Evolutionary conservation across 768 basidiomycete species (phyloP).

Genomic region (Amanita inopinata): DNA sequence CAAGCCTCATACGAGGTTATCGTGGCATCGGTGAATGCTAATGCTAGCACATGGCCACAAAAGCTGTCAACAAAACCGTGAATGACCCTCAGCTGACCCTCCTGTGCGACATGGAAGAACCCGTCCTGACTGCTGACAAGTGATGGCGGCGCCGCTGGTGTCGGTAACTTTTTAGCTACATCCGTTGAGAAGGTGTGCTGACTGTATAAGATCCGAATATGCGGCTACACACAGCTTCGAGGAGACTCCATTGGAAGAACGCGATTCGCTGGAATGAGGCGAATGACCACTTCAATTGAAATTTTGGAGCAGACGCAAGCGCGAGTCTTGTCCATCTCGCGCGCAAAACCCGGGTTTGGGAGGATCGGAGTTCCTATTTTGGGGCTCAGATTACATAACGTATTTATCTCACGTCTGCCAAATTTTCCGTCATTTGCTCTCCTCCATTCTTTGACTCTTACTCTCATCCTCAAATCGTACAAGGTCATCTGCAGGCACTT

Average conservation of each 20-base stretch:
- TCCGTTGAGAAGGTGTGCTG: background rate
- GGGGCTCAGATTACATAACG: constrained; percentile 8
- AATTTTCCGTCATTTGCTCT: constrained; percentile 3
- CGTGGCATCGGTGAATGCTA: too few species aligned
- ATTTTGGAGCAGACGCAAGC: too few species aligned
- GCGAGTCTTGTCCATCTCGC: too few species aligned
- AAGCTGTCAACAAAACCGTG: too few species aligned
- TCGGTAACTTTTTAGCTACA: background rate
- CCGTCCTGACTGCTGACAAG: background rate
- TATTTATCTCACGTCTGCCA: constrained; percentile 3
- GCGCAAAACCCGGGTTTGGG: too few species aligned
- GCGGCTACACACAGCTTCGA: background rate
- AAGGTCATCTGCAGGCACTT: background rate
- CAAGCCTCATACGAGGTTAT: too few species aligned
- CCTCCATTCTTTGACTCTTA: background rate
- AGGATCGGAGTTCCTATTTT: constrained; percentile 7
- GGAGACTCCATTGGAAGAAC: too few species aligned
- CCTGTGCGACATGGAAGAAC: background rate
- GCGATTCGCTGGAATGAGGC: too few species aligned
- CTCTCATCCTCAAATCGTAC: constrained; percentile 4
- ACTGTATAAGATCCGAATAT: background rate
- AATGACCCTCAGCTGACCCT: background rate
- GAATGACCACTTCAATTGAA: too few species aligned
- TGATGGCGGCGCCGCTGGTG: background rate
- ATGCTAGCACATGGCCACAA: too few species aligned